phyloP scores from a whole-genome alignment of 139 green algal species.

The Edaphochlamys debaryana region DNA sequence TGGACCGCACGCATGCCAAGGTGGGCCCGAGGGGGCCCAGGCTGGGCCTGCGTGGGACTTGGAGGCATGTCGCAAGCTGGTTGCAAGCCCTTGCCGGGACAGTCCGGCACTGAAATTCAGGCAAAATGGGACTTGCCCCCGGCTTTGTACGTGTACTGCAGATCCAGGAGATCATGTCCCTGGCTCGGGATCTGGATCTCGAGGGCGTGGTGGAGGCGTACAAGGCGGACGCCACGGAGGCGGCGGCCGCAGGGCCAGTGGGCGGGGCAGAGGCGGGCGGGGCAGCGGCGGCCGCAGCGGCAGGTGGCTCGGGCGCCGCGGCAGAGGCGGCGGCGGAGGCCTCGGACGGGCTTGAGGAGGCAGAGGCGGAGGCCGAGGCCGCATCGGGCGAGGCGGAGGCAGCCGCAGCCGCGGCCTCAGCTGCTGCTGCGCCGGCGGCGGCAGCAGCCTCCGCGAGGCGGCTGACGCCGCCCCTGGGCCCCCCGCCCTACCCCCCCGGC shows the following conservation, averaged over 20 bases:
- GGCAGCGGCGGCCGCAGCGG: no score
- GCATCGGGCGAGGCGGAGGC: neutral
- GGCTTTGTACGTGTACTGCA: no score
- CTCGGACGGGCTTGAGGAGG: neutral
- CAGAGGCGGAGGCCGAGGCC: no score
- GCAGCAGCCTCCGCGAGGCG: neutral
- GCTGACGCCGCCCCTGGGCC: neutral
- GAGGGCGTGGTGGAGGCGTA: conserved; percentile 2
- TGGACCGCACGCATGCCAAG: conserved; percentile 88
- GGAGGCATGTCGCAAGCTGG: no score
- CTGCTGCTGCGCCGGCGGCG: neutral
- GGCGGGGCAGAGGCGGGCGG: no score
- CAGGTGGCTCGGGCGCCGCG: no score
- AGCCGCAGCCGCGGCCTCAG: neutral
- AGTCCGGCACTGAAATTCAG: no score
- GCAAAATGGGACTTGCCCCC: no score
- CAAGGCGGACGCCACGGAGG: conserved; percentile 22
- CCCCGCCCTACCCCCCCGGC: conserved; percentile 61
- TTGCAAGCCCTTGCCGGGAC: no score
- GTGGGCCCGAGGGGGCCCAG: conserved; percentile 38
- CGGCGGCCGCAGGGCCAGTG: neutral
- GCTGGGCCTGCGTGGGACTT: no score
- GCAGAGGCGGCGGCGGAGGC: neutral
- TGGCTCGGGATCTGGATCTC: conserved; percentile 27
- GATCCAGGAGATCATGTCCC: neutral